Conservation (phyloP, 305 asterid genomes). For the Plantago coronopus region DNA sequence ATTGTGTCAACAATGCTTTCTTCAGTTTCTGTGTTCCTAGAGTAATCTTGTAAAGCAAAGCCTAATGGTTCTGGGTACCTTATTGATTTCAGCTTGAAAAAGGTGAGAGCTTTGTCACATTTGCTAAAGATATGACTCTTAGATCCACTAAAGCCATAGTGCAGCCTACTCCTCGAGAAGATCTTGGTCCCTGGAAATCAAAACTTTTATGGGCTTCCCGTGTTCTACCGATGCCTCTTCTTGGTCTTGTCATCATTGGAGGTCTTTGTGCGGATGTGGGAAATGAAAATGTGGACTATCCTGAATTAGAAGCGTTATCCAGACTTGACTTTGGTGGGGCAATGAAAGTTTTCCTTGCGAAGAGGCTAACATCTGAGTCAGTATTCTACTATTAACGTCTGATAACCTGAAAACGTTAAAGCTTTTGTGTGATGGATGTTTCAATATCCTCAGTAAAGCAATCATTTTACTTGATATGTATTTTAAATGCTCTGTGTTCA, state of each 20-base stretch:
- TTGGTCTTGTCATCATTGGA: constrained; percentile 84
- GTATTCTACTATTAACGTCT: constrained; percentile 26
- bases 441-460: too few relatives aligned
- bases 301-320: constrained; percentile 85
- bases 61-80: not conserved
- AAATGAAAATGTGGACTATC: constrained; percentile 54
- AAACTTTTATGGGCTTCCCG: constrained; percentile 91
- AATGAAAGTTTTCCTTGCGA: constrained; percentile 90
- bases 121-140: constrained; percentile 91
- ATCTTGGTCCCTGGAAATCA: constrained; percentile 91
- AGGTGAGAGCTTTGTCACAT: constrained; percentile 94
- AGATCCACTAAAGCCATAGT: constrained; percentile 82
- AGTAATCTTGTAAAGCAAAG: not conserved
- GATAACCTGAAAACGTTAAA: not conserved
- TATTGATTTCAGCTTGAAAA: constrained; percentile 62
- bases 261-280: constrained; percentile 75
- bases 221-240: constrained; percentile 93
- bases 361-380: constrained; percentile 94
- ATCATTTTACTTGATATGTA: too few relatives aligned
- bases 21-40: constrained; percentile 7
- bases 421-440: not conserved
- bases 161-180: constrained; percentile 57
- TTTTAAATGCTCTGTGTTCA: too few relatives aligned
- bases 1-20: not conserved
- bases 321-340: constrained; percentile 94